Evolutionary conservation across 805 yeast genomes (phyloP).

Genomic region (Spathaspora arborariae): DNA sequence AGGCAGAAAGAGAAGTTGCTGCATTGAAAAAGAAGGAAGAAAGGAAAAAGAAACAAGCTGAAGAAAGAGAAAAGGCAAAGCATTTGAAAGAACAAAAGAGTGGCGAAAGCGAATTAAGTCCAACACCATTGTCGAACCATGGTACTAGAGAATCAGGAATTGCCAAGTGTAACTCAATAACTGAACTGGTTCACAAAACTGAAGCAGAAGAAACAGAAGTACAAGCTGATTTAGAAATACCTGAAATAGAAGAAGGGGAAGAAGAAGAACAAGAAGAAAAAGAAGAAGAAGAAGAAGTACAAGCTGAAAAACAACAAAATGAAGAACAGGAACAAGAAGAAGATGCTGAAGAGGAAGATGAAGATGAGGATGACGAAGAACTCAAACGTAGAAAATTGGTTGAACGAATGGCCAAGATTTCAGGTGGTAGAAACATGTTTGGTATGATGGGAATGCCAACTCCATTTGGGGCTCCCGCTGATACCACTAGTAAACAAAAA

Average conservation of each 20-base stretch:
- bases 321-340: constrained; percentile 32
- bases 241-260: constrained; percentile 10
- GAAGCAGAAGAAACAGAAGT: constrained; percentile 8
- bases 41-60: constrained; percentile 42
- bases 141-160: constrained; percentile 9
- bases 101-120: constrained; percentile 8
- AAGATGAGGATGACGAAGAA: constrained; percentile 73
- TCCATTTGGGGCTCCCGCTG: constrained; percentile 27
- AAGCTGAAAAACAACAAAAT: constrained; percentile 20
- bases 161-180: constrained; percentile 9
- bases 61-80: constrained; percentile 23
- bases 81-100: constrained; percentile 14
- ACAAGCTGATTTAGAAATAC: not conserved
- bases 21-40: constrained; percentile 50
- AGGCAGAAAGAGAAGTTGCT: constrained; percentile 67
- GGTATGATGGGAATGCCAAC: constrained; percentile 63
- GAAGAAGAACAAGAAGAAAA: constrained; percentile 11
- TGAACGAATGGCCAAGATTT: constrained; percentile 93
- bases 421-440: constrained; percentile 80
- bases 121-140: constrained; percentile 1
- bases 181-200: constrained; percentile 12
- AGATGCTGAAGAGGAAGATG: constrained; percentile 49
- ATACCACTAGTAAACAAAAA: constrained; percentile 7
- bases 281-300: constrained; percentile 19
- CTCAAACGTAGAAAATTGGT: constrained; percentile 70